Conservation (phyloP, 2,329 filamentous ascomycete species). For the Stemphylium beticola region DNA sequence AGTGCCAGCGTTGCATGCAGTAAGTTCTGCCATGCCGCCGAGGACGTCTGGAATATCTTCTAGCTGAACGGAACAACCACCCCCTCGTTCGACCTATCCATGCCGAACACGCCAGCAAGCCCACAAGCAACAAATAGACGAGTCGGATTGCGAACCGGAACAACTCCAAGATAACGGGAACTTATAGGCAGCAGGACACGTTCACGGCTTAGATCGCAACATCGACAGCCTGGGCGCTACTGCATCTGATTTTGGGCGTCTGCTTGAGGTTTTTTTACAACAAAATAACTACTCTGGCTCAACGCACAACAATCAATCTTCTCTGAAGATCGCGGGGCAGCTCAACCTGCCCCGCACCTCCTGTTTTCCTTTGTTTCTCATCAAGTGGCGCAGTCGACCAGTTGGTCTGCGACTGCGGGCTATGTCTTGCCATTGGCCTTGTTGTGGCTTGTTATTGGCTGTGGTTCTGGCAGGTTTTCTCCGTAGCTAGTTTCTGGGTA, state of each 20-base stretch:
- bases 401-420: conserved; percentile 19
- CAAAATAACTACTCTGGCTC: conserved; percentile 76
- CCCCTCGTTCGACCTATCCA: conserved; percentile 27
- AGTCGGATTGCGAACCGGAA: conserved; percentile 23
- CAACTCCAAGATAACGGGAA: conserved; percentile 35
- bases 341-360: conserved; percentile 65
- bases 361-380: conserved; percentile 36
- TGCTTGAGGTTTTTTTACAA: conserved; percentile 82
- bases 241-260: conserved; percentile 63
- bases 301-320: conserved; percentile 71
- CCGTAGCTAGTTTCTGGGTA: conserved; percentile 20
- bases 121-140: conserved; percentile 27
- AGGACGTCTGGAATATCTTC: conserved; percentile 94
- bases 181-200: conserved; percentile 42
- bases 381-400: conserved; percentile 17
- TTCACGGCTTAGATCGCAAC: conserved; percentile 69
- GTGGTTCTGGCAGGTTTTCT: conserved; percentile 14
- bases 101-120: conserved; percentile 35
- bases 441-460: conserved; percentile 8
- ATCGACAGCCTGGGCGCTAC: conserved; percentile 62
- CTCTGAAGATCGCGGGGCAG: conserved; percentile 58
- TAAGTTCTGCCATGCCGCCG: conserved; percentile 98
- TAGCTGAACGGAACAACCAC: conserved; percentile 54
- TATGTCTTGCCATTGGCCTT: conserved; percentile 16
- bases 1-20: conserved; percentile 98